These are phyloP conservation scores for Lactuca sativa DNA, from an alignment of 129 eudicot species.

Conservation along the genomic window DNA sequence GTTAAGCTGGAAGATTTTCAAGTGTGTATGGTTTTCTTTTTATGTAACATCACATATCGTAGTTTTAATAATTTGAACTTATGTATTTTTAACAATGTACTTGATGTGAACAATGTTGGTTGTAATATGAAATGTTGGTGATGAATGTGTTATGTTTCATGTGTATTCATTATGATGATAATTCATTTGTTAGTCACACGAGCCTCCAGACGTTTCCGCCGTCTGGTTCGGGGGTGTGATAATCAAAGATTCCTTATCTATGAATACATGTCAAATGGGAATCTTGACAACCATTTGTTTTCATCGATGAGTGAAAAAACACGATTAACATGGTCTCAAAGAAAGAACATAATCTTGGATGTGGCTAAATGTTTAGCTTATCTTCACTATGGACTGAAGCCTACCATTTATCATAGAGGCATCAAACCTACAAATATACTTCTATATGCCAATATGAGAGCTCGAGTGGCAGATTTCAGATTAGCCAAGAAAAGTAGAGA, in stretches of 20 bases:
- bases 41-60: too few species aligned
- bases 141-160: too few species aligned
- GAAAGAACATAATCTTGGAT: constrained; percentile 68
- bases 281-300: constrained; percentile 73
- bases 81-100: too few species aligned
- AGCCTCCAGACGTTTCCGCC: too few species aligned
- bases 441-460: constrained; percentile 68
- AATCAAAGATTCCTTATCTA: constrained; percentile 66
- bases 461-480: constrained; percentile 84
- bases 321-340: constrained; percentile 67
- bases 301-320: constrained; percentile 27
- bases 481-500: constrained; percentile 67
- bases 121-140: too few species aligned
- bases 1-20: too few species aligned
- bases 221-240: too few species aligned
- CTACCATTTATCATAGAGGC: constrained; percentile 75
- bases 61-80: too few species aligned
- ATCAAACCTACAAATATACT: constrained; percentile 76
- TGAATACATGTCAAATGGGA: constrained; percentile 80
- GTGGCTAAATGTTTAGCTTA: constrained; percentile 70
- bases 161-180: too few species aligned
- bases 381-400: constrained; percentile 78
- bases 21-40: too few species aligned
- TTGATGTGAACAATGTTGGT: too few species aligned
- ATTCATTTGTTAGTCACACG: too few species aligned